A percentile compares a stretch with the other conserved stretches of the same genome.
phyloP scores from a whole-genome alignment of 2,329 filamentous ascomycete genomes.

The Bipolaris sorokiniana region DNA sequence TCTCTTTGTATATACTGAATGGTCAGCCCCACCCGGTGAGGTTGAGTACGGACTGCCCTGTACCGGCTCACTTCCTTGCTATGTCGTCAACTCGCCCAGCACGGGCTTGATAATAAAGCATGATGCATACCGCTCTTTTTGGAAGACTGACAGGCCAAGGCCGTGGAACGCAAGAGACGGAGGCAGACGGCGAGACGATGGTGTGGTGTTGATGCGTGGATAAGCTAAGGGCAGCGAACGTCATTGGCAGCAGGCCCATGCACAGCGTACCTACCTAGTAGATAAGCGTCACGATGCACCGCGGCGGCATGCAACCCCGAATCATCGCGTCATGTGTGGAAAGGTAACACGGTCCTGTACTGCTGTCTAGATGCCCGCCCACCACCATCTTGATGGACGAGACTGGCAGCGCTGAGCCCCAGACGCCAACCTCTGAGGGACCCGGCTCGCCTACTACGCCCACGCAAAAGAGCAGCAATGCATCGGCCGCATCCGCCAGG shows the following conservation, averaged over 20 bases:
- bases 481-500: constrained; percentile 19
- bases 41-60: not conserved
- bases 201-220: constrained; percentile 1
- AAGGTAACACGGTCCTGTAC: not conserved
- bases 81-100: constrained; percentile 6
- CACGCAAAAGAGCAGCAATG: constrained; percentile 47
- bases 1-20: not conserved
- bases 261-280: constrained; percentile 11
- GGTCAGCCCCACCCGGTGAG: not conserved
- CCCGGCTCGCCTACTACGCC: constrained; percentile 38
- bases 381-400: constrained; percentile 34
- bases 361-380: constrained; percentile 29
- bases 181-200: not conserved
- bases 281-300: constrained; percentile 13
- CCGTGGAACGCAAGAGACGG: not conserved
- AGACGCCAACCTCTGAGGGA: constrained; percentile 21
- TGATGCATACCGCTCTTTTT: constrained; percentile 26
- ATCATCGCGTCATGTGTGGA: constrained; percentile 12
- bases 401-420: constrained; percentile 35
- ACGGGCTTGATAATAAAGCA: constrained; percentile 22
- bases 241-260: constrained; percentile 19
- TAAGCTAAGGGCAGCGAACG: constrained; percentile 2
- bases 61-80: constrained; percentile 3
- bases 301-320: constrained; percentile 4
- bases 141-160: not conserved